These are phyloP conservation scores for Linderina pennispora DNA, from an alignment of 192 early-diverging fungal species.

Conservation along the genomic window DNA sequence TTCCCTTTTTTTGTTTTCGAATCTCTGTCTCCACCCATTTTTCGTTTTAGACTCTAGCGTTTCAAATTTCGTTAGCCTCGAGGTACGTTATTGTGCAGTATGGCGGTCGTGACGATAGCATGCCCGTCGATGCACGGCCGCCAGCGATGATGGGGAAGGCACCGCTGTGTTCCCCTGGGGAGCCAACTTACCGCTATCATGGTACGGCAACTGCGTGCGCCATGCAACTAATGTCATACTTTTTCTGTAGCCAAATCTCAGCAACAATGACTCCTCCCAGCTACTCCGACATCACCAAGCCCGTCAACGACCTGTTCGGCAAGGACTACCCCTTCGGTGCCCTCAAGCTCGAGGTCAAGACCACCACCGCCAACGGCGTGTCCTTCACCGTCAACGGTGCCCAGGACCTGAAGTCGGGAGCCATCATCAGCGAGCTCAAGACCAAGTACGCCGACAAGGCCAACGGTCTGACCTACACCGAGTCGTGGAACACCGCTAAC, in stretches of 20 bases:
- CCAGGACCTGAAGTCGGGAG: slow-evolving; percentile 93
- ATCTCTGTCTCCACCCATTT: too few species aligned
- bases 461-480: slow-evolving; percentile 92
- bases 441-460: slow-evolving; percentile 95
- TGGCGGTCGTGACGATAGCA: too few species aligned
- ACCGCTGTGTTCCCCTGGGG: too few species aligned
- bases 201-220: too few species aligned
- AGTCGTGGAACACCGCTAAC: slow-evolving; percentile 95
- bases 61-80: too few species aligned
- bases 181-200: too few species aligned
- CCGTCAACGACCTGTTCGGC: slow-evolving; percentile 88
- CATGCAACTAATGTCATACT: too few species aligned
- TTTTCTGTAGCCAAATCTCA: slow-evolving; percentile 20
- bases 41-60: too few species aligned
- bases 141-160: too few species aligned
- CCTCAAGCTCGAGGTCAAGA: slow-evolving; percentile 97
- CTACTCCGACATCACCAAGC: slow-evolving; percentile 93
- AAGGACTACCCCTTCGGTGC: slow-evolving; percentile 95
- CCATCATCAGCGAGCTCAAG: slow-evolving; percentile 94
- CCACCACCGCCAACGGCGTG: slow-evolving; percentile 91
- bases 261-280: slow-evolving; percentile 63
- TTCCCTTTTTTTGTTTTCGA: too few species aligned
- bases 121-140: too few species aligned
- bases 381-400: slow-evolving; percentile 92
- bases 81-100: too few species aligned